A percentile compares a stretch with the other conserved stretches of the same genome.
These are phyloP conservation scores for Eutreptiella sp. DNA, from an alignment of 208 protist genomes.

Conservation along the genomic window DNA sequence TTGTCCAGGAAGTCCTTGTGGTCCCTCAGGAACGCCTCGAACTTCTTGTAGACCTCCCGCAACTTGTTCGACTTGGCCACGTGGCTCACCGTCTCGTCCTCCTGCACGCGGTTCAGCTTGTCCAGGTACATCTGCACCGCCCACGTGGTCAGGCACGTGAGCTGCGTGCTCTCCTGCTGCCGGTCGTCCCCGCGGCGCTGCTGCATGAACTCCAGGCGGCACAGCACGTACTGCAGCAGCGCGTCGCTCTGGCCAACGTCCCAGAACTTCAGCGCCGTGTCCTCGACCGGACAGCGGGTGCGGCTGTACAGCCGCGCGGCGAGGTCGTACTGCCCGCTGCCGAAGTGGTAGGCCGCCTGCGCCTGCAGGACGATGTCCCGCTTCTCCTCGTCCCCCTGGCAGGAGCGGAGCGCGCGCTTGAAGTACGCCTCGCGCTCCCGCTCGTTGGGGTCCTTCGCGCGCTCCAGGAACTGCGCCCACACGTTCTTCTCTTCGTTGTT, in stretches of 20 bases:
- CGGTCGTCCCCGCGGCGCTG: constrained; percentile 41
- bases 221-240: constrained; percentile 11
- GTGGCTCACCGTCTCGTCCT: too few relatives aligned
- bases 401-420: constrained; percentile 13
- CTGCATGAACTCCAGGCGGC: constrained; percentile 38
- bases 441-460: constrained; percentile 27
- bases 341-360: constrained; percentile 60
- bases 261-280: constrained; percentile 62
- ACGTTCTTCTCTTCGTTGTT: constrained; percentile 23
- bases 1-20: constrained; percentile 39
- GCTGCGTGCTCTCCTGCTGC: constrained; percentile 46
- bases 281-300: constrained; percentile 54
- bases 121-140: constrained; percentile 66
- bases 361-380: constrained; percentile 44
- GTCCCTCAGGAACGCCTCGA: constrained; percentile 46
- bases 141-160: constrained; percentile 60
- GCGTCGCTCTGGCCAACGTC: constrained; percentile 18
- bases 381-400: constrained; percentile 31
- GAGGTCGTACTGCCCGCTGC: constrained; percentile 39
- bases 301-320: constrained; percentile 52
- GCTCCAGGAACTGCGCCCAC: constrained; percentile 31
- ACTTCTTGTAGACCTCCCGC: constrained; percentile 40
- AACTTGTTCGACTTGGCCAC: constrained; percentile 10
- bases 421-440: constrained; percentile 29
- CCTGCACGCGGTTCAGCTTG: constrained; percentile 44